These are phyloP conservation scores for Prunella vulgaris DNA, from an alignment of 257 asterid species.

Conservation along the genomic window DNA sequence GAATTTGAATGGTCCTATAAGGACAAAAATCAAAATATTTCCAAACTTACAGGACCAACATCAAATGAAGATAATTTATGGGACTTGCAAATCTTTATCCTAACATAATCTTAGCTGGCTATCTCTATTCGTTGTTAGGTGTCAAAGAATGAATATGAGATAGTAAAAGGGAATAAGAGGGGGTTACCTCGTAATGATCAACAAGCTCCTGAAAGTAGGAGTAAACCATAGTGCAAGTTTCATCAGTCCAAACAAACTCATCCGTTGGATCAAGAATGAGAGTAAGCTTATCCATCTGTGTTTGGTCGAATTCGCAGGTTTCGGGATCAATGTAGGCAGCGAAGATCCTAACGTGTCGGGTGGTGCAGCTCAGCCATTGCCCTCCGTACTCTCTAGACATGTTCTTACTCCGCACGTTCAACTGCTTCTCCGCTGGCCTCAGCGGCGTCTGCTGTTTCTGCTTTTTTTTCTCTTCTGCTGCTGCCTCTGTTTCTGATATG, in stretches of 20 bases:
- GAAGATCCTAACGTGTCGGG: slow-evolving; percentile 71
- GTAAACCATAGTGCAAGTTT: slow-evolving; percentile 65
- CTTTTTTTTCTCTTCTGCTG: slow-evolving; percentile 11
- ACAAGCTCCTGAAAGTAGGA: slow-evolving; percentile 83
- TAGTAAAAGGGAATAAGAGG: neutral
- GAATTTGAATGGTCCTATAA: no score
- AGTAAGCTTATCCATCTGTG: slow-evolving; percentile 84
- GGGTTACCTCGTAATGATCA: slow-evolving; percentile 78
- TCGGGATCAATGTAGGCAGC: slow-evolving; percentile 86
- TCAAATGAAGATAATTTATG: no score
- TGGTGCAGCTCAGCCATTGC: slow-evolving; percentile 84
- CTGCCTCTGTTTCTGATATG: slow-evolving; percentile 22
- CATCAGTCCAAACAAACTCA: slow-evolving; percentile 80
- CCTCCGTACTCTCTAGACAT: slow-evolving; percentile 71
- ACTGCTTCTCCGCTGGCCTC: slow-evolving; percentile 62
- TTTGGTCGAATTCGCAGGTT: slow-evolving; percentile 74
- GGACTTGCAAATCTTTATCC: no score
- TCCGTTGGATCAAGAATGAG: slow-evolving; percentile 82
- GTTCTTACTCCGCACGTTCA: slow-evolving; percentile 67
- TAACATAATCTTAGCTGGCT: neutral
- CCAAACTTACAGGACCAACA: no score
- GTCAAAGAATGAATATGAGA: neutral
- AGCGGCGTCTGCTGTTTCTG: slow-evolving; percentile 23
- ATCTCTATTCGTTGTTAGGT: neutral
- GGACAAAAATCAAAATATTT: no score